Evolutionary conservation across 768 basidiomycete species (phyloP), one percentile per base, ranked within the genome.

Genomic region (Rhodotorula taiwanensis): DNA sequence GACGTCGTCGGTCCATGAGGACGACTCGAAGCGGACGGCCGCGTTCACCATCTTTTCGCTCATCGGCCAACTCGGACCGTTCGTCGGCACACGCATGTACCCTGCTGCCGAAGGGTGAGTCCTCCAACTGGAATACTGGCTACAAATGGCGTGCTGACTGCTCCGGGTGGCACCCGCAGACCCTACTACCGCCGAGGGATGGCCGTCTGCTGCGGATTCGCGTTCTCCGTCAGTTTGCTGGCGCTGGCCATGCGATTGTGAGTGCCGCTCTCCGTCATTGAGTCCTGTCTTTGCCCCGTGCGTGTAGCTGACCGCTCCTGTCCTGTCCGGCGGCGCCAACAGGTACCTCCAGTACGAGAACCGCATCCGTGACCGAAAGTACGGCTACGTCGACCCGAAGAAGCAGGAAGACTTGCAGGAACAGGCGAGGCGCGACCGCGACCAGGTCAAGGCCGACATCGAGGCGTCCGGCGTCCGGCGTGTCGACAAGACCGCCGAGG

Each of bases 121-220:
- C n/a, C n/a, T n/a, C n/a, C n/a, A n/a, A n/a, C n/a, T n/a, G n/a
- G n/a, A n/a, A n/a, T n/a, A n/a, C n/a, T n/a, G n/a, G n/a, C n/a
- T n/a, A n/a, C n/a, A n/a, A n/a, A n/a, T n/a, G 21, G 30, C 28
- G 36, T 16, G 23, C n/a, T 5, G 27, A 7, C 18, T 2, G 28
- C 31, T n/a, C 44, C 25, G 27, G 1, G 14, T 25, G 15, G 3
- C 25, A 7, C 11, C 4, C 4, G 18, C 47, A 52, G 55, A 3
- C 62, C 62, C 1, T 63, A 63, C 55, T 63, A 63, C 62, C 34
- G 39, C 27, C 56, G 56, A n/a, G 62, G 62, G 15, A 63, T 63
- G 62, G 21, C 36, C 21, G 50, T 63, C 36, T 57, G 41, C 28
- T 49, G 48, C 34, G 62, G 16, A 5, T 57, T 63, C 55, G 44